Conservation (phyloP, 192 early-diverging fungal genomes). For the Coemansia sp. region DNA sequence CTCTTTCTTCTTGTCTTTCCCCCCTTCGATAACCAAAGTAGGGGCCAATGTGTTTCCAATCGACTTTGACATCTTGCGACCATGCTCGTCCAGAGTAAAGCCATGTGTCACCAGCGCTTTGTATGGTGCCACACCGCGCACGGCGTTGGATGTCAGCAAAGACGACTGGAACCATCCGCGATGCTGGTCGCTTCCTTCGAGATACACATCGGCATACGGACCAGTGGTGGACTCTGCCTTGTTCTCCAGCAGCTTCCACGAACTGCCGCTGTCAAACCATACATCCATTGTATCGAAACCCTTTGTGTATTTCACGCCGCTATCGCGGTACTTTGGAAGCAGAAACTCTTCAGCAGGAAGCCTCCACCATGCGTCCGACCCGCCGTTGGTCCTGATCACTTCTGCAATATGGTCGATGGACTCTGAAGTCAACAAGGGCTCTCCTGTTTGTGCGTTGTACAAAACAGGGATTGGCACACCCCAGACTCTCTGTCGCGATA, state of each 20-base stretch:
- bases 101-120: slow-evolving; percentile 74
- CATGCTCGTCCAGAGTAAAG: slow-evolving; percentile 76
- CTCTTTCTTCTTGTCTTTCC: slow-evolving; percentile 65
- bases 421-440: slow-evolving; percentile 63
- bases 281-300: slow-evolving; percentile 86
- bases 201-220: slow-evolving; percentile 66
- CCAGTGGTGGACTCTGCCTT: slow-evolving; percentile 29
- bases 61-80: slow-evolving; percentile 83
- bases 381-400: slow-evolving; percentile 57
- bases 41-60: slow-evolving; percentile 77
- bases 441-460: slow-evolving; percentile 62
- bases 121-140: slow-evolving; percentile 69
- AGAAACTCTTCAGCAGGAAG: slow-evolving; percentile 64
- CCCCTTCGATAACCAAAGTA: slow-evolving; percentile 63
- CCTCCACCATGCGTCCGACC: slow-evolving; percentile 73
- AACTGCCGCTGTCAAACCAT: slow-evolving; percentile 83
- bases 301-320: slow-evolving; percentile 60
- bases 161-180: slow-evolving; percentile 87
- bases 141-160: slow-evolving; percentile 68
- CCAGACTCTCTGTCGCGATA: slow-evolving; percentile 80
- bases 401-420: slow-evolving; percentile 68
- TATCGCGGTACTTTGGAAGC: slow-evolving; percentile 57
- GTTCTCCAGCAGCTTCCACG: slow-evolving; percentile 67
- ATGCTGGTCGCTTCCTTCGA: slow-evolving; percentile 80
- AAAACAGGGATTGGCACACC: slow-evolving; percentile 80